phyloP scores from a whole-genome alignment of 176 grass and related monocot genomes.

The Dendrocalamus sinicus region DNA sequence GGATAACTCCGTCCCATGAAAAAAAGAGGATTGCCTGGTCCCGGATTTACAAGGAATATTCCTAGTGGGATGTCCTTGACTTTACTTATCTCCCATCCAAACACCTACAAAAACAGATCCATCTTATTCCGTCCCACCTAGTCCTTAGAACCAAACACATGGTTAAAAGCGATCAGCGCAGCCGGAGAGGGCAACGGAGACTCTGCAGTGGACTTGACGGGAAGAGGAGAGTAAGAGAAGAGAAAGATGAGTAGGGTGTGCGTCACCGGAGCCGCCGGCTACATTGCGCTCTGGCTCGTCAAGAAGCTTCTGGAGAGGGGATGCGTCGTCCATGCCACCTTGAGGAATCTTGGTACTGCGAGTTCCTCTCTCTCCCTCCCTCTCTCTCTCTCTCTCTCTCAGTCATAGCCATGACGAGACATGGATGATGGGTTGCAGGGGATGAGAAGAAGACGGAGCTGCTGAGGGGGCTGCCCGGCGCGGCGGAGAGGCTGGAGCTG shows the following conservation, averaged over 20 bases:
- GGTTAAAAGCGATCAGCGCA: too few relatives aligned
- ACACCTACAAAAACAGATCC: too few relatives aligned
- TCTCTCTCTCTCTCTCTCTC: neutral
- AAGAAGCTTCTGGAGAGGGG: constrained; percentile 43
- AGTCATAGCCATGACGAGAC: neutral
- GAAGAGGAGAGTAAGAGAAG: neutral
- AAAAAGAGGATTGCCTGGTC: too few relatives aligned
- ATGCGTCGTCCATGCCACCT: constrained; percentile 33
- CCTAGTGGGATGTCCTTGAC: too few relatives aligned
- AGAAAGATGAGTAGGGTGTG: constrained; percentile 18
- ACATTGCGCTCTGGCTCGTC: constrained; percentile 44
- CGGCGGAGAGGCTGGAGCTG: constrained; percentile 51
- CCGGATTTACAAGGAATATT: too few relatives aligned
- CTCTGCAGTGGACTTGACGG: neutral
- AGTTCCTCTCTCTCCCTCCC: too few relatives aligned
- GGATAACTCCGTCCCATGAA: too few relatives aligned
- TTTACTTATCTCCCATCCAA: too few relatives aligned
- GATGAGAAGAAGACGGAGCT: constrained; percentile 52
- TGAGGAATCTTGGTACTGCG: constrained; percentile 25
- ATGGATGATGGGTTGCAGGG: constrained; percentile 8
- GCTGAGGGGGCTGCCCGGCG: constrained; percentile 52
- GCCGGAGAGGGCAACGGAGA: too few relatives aligned
- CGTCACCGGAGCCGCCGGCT: constrained; percentile 33
- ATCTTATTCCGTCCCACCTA: too few relatives aligned
- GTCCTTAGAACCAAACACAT: too few relatives aligned